Base-by-base conservation (phyloP, 345 rosid species). In the Pugionium dolabratum region DNA sequence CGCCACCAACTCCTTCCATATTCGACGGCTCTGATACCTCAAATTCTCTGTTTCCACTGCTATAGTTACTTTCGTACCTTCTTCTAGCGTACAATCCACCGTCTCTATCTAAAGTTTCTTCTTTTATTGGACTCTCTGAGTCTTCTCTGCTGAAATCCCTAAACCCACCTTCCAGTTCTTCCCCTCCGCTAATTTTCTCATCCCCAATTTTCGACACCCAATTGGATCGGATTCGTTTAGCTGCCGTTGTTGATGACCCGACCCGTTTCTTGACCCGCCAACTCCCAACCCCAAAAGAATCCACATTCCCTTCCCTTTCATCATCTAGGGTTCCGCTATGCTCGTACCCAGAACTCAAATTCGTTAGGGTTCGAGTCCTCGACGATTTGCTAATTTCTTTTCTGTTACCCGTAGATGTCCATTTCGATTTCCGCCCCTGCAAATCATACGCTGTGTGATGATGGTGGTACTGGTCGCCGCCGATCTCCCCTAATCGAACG, bases 401-500 rank as follows among this genome's bases (percentile, higher is more conserved):
- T 34, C 51, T 71, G 49, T 52, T 70, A 28, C 47, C 66, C 37
- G 64, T 72, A 30, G 64, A 75, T 45, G 71, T 62, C 69, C 40
- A 42, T 35, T 68, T 62, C 30, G 78, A 46, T 73, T 83, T 73
- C 59, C 87, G 72, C 1, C 49, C 55, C 10, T 79, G 83, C 34
- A 81, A 65, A 41, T 89, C 90, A 62, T 81, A 82, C 59, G 84
- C 53, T 39, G 55, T 10, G 42, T 31, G 43, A 0, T 44, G 72
- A 30, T 43, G 64, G 1, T 67, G 77, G 46, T 39, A 48, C 50
- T 77, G 84, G 78, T 86, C 86, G 8, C 93, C 96, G 55, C 97
- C 96, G 65, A 91, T 86, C 26, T 91, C 98, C 5, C 98, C 96
- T 51, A 91, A 78, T 67, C 98, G 84, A 54, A 91, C 98, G 72